phyloP scores from a whole-genome alignment of 31 red algal genomes.

The Endocladia muricata region DNA sequence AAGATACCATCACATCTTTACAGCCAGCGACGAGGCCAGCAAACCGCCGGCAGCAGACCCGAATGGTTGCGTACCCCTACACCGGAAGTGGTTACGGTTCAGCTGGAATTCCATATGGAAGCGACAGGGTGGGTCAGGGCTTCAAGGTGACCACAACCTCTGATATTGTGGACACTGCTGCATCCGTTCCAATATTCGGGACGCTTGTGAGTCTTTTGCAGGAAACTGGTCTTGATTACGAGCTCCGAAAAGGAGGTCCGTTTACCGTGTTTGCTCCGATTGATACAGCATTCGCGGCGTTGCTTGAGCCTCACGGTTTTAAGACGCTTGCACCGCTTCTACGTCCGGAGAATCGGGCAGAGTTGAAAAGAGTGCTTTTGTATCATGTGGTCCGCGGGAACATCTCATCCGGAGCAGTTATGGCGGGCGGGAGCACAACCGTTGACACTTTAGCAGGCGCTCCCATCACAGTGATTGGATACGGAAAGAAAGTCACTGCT shows the following conservation, averaged over 20 bases:
- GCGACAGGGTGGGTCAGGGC: slow-evolving; percentile 34
- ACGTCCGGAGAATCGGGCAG: slow-evolving; percentile 66
- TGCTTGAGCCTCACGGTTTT: slow-evolving; percentile 69
- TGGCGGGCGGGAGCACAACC: slow-evolving; percentile 16
- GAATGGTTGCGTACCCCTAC: slow-evolving; percentile 65
- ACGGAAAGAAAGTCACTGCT: slow-evolving; percentile 58
- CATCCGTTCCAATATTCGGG: slow-evolving; percentile 44
- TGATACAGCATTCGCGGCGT: slow-evolving; percentile 57
- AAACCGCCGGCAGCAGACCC: neutral
- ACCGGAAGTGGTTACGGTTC: slow-evolving; percentile 73
- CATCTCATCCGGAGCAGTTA: slow-evolving; percentile 11
- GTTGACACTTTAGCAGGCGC: slow-evolving; percentile 31
- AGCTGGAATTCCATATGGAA: slow-evolving; percentile 56
- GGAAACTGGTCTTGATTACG: slow-evolving; percentile 69
- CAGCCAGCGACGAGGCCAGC: neutral
- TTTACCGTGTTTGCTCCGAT: slow-evolving; percentile 77
- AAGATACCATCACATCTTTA: neutral
- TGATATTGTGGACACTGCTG: slow-evolving; percentile 60
- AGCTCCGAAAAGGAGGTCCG: slow-evolving; percentile 59
- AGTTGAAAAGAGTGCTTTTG: slow-evolving; percentile 52
- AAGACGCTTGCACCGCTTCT: slow-evolving; percentile 23
- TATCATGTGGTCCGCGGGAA: slow-evolving; percentile 64
- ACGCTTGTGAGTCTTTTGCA: slow-evolving; percentile 54
- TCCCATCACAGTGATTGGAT: slow-evolving; percentile 49
- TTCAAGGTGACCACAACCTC: slow-evolving; percentile 32